phyloP scores from a whole-genome alignment of 202 grass and related monocot genomes.

The Musa balbisiana region DNA sequence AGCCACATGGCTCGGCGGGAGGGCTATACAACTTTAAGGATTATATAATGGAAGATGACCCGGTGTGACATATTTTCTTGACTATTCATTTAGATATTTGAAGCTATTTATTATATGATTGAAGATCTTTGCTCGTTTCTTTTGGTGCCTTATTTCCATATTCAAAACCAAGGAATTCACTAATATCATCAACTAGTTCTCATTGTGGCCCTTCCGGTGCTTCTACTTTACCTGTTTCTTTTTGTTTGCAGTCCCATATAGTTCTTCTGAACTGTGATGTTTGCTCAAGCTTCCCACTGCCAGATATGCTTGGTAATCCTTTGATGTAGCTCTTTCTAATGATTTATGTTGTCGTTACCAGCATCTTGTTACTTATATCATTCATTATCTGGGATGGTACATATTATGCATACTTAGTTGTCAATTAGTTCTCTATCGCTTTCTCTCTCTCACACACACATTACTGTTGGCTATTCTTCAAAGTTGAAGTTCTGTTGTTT shows the following conservation, averaged over 20 bases:
- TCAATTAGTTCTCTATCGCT: background rate
- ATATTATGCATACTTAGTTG: background rate
- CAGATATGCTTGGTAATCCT: constrained; percentile 83
- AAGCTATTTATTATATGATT: background rate
- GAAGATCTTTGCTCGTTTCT: background rate
- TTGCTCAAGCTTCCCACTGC: constrained; percentile 93
- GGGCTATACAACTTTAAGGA: constrained; percentile 92
- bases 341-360: too few relatives aligned
- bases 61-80: constrained; percentile 33
- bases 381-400: background rate
- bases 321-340: constrained; percentile 1
- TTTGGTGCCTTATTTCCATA: too few relatives aligned
- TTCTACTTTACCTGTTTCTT: constrained; percentile 6
- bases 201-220: too few relatives aligned
- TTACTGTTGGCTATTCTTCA: background rate
- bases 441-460: background rate
- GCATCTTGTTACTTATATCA: background rate
- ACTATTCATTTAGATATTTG: background rate
- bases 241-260: constrained; percentile 69
- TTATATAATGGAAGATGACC: constrained; percentile 84
- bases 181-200: too few relatives aligned
- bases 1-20: constrained; percentile 88
- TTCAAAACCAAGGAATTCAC: too few relatives aligned
- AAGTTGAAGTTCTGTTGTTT: background rate
- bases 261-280: constrained; percentile 98